Conservation (phyloP, 1,139 yeast genomes). For the Williopsis jadinii region DNA sequence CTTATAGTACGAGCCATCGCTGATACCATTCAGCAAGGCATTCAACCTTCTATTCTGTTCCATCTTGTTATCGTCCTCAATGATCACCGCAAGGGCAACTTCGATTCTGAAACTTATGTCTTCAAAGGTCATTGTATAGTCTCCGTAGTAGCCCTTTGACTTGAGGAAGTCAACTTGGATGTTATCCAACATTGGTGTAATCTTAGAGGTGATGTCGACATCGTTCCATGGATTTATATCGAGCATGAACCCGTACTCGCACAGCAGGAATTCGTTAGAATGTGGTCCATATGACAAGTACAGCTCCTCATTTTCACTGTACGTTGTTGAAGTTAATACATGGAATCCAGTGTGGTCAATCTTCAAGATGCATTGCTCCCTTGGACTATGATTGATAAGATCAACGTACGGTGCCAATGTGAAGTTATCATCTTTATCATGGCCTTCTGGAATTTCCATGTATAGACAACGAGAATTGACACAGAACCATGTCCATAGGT, state of each 20-base stretch:
- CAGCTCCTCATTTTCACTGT: slow-evolving; percentile 48
- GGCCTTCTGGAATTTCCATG: slow-evolving; percentile 54
- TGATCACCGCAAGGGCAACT: slow-evolving; percentile 62
- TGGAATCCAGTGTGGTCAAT: slow-evolving; percentile 44
- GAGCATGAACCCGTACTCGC: slow-evolving; percentile 81
- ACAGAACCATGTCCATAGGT: slow-evolving; percentile 73
- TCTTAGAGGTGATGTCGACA: slow-evolving; percentile 49
- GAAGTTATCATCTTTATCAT: slow-evolving; percentile 51
- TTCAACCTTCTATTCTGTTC: slow-evolving; percentile 21
- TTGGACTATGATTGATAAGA: slow-evolving; percentile 68
- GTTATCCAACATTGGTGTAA: slow-evolving; percentile 32
- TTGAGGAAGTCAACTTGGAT: slow-evolving; percentile 41
- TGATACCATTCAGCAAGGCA: slow-evolving; percentile 30
- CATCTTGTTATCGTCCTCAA: slow-evolving; percentile 31
- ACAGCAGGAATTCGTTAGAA: slow-evolving; percentile 67
- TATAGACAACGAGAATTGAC: slow-evolving; percentile 89
- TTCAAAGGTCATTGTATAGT: slow-evolving; percentile 52
- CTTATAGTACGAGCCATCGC: slow-evolving; percentile 39
- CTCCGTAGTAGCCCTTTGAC: slow-evolving; percentile 54
- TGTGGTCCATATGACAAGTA: slow-evolving; percentile 83
- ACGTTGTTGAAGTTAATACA: slow-evolving; percentile 34
- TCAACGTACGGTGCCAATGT: slow-evolving; percentile 92
- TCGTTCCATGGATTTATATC: slow-evolving; percentile 58
- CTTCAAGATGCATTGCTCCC: slow-evolving; percentile 45
- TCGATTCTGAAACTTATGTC: slow-evolving; percentile 67